phyloP scores from a whole-genome alignment of 352 stramenopile species.

The Pythium biforme region DNA sequence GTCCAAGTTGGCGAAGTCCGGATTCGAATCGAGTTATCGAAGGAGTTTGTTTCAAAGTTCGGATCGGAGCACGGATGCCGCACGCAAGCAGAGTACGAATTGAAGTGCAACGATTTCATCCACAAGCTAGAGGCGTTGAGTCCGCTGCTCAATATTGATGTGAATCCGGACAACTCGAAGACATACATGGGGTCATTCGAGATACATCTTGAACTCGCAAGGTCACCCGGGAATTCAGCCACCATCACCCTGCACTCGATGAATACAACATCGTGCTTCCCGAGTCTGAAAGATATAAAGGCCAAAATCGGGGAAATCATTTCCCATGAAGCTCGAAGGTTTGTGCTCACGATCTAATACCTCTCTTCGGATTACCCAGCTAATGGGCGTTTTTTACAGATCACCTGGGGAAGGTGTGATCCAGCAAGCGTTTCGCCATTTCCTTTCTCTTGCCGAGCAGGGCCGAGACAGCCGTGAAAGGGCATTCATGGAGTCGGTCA shows the following conservation, averaged over 20 bases:
- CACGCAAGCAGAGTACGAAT: conserved; percentile 49
- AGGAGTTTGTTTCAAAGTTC: conserved; percentile 37
- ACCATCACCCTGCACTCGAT: conserved; percentile 60
- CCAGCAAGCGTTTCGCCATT: conserved; percentile 56
- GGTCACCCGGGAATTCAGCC: conserved; percentile 27
- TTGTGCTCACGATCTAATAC: background rate
- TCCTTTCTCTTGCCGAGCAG: conserved; percentile 47
- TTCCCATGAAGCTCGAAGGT: conserved; percentile 61
- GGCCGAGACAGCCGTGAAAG: conserved; percentile 48
- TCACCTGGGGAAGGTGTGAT: conserved; percentile 57
- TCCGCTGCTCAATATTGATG: conserved; percentile 41
- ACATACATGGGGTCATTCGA: conserved; percentile 49
- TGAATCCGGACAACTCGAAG: conserved; percentile 32
- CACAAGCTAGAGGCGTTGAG: conserved; percentile 49
- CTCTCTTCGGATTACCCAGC: too few species aligned
- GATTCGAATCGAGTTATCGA: conserved; percentile 37
- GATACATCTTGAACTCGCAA: conserved; percentile 44
- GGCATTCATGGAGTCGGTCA: conserved; percentile 58
- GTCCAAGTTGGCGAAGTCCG: conserved; percentile 54
- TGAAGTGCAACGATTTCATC: conserved; percentile 40
- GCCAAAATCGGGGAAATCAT: conserved; percentile 57
- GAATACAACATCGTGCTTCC: conserved; percentile 44
- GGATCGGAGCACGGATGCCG: conserved; percentile 48
- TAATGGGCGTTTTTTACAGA: too few species aligned
- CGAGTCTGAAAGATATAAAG: conserved; percentile 44